Base-by-base conservation (phyloP, 2,329 filamentous ascomycete genomes). In the Colletotrichum nymphaeae region DNA sequence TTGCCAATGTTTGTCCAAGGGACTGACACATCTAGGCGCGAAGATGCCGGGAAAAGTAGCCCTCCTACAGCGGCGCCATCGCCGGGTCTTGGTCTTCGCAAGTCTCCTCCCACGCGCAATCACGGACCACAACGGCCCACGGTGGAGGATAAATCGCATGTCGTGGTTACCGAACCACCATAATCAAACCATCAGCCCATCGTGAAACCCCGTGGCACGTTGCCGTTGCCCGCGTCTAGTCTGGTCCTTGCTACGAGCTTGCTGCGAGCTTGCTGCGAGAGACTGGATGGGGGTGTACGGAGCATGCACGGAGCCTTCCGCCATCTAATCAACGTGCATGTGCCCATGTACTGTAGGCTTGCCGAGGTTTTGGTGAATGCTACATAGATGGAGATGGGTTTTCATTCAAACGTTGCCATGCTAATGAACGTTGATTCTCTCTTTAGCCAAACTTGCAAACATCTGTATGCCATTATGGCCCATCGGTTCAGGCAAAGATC, bases 171-270 rank as follows among this genome's bases (percentile, higher is more conserved):
- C 59, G 63, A 32, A 53, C 62, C 62, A 69, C 62, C 62, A 24
- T 4, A 69, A 59, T 53, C 24, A 30, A 58, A 53, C 37, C 7
- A 28, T 66, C 67, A 53, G 22, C 67, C 62, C 67, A 59, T 70
- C 63, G 30, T 59, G 42, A 59, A 49, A 66, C 62, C 22, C 16
- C 35, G 67, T 59, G 53, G 53, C 30, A 37, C 53, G 53, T 58
- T 46, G 37, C 37, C 12, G 60, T 30, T 22, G 14, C 19, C 60
- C 9, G 11, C 16, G 35, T 52, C 16, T 32, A 19, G 59, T 19
- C 49, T 52, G 35, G 14, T 3, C 1, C 32, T 35, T 5, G 28
- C 42, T 32, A 42, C 60, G 32, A 5, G 11, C 11, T 35, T 5
- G 28, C 42, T 32, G 60, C 46, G 32, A 12, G 11, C 32, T 35